A percentile compares a stretch with the other conserved stretches of the same genome.
phyloP scores from a whole-genome alignment of 1,284 basidiomycete genomes.

The Ganoderma lingzhi region DNA sequence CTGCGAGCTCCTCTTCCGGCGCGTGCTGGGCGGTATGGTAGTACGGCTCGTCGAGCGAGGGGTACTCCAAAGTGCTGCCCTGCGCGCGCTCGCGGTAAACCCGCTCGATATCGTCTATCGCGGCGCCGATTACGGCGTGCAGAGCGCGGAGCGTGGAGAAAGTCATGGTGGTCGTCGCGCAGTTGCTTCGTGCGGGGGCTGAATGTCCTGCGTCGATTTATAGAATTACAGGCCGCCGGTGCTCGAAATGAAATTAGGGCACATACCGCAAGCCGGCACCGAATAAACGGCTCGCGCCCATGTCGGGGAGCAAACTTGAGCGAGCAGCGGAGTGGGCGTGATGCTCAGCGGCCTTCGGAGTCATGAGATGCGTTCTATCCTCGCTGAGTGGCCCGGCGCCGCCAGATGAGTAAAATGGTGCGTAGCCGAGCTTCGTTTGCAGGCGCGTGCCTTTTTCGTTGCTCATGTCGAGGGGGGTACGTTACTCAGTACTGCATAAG shows the following conservation, averaged over 20 bases:
- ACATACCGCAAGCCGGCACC: background rate
- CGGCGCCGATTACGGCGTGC: constrained; percentile 69
- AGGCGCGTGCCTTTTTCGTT: too few relatives aligned
- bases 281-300: background rate
- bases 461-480: too few relatives aligned
- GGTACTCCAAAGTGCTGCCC: constrained; percentile 55
- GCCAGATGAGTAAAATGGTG: too few relatives aligned
- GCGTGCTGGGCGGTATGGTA: constrained; percentile 46
- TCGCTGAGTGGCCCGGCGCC: too few relatives aligned
- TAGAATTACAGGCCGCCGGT: background rate
- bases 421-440: too few relatives aligned
- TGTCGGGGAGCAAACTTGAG: background rate
- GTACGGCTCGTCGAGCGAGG: constrained; percentile 61
- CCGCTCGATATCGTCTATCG: constrained; percentile 71
- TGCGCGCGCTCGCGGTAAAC: constrained; percentile 50
- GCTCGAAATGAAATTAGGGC: background rate
- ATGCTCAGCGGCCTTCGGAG: too few relatives aligned
- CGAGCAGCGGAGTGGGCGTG: too few relatives aligned
- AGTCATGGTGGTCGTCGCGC: constrained; percentile 47
- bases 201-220: background rate
- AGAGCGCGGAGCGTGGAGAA: constrained; percentile 70
- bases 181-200: background rate
- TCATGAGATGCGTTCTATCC: too few relatives aligned
- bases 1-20: constrained; percentile 41
- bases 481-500: too few relatives aligned